Percentiles rank a stretch among this genome's conserved stretches.
Evolutionary conservation across 73 alveolate genomes (phyloP).

Genomic region (Tetrahymena malaccensis): DNA sequence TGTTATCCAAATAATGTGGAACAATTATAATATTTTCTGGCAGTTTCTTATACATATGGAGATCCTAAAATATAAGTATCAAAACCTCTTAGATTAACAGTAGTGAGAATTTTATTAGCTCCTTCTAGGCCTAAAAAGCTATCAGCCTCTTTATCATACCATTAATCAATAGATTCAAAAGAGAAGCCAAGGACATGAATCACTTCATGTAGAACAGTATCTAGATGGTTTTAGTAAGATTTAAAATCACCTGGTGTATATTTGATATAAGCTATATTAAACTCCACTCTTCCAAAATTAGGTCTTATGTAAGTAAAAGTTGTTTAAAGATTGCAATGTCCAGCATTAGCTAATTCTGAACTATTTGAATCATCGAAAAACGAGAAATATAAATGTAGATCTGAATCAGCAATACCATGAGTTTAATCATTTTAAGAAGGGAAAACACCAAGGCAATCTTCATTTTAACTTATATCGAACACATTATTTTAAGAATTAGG

Average conservation of each 20-base stretch:
- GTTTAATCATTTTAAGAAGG: neutral
- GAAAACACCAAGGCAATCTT: neutral
- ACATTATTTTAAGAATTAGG: neutral
- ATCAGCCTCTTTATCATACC: neutral
- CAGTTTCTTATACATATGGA: neutral
- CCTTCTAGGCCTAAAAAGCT: neutral
- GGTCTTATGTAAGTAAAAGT: neutral
- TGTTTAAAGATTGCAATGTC: neutral
- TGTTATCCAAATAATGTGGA: neutral
- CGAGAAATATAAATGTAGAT: neutral
- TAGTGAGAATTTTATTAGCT: neutral
- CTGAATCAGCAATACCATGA: neutral
- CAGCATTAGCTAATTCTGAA: neutral
- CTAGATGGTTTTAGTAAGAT: neutral
- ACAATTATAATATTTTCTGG: neutral
- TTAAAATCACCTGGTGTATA: neutral
- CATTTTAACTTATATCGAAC: neutral
- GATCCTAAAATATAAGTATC: neutral
- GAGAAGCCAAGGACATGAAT: neutral
- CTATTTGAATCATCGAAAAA: neutral
- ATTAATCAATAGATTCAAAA: neutral
- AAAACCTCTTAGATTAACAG: neutral
- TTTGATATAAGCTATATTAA: neutral
- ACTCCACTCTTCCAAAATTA: neutral
- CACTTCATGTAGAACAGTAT: neutral